Conservation (phyloP, 2,329 filamentous ascomycete genomes). For the Leptosphaerulina australis region DNA sequence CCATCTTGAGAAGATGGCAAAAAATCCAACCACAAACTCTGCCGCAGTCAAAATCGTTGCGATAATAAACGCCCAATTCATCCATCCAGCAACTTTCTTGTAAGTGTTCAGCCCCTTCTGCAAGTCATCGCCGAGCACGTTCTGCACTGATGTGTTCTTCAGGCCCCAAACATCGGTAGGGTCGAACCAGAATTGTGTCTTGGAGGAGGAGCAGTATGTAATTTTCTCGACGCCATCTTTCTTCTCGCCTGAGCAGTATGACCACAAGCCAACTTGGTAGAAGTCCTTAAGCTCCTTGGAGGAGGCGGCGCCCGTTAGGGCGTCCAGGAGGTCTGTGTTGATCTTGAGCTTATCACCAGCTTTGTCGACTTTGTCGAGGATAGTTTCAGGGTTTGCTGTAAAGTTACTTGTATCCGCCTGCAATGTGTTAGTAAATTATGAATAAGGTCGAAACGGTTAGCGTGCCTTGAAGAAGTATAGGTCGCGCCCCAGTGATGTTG, state of each 20-base stretch:
- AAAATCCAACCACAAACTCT: slow-evolving; percentile 78
- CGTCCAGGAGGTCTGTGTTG: slow-evolving; percentile 48
- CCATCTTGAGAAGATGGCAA: slow-evolving; percentile 81
- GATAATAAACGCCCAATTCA: slow-evolving; percentile 79
- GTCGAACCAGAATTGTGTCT: slow-evolving; percentile 78
- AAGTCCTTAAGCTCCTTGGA: slow-evolving; percentile 66
- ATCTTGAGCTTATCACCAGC: slow-evolving; percentile 36
- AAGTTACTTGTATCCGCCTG: slow-evolving; percentile 58
- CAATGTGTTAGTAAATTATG: slow-evolving; percentile 21
- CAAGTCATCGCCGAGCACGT: slow-evolving; percentile 68
- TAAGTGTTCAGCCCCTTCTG: slow-evolving; percentile 73
- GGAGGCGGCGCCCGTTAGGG: slow-evolving; percentile 48
- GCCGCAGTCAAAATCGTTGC: slow-evolving; percentile 71
- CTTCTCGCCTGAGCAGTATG: slow-evolving; percentile 75
- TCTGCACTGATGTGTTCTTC: slow-evolving; percentile 58
- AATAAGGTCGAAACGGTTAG: slow-evolving; percentile 56
- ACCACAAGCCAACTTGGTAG: slow-evolving; percentile 85
- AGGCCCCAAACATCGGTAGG: slow-evolving; percentile 70
- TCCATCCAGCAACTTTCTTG: slow-evolving; percentile 76
- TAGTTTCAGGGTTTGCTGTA: slow-evolving; percentile 54
- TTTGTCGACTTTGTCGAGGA: slow-evolving; percentile 35
- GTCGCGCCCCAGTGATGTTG: slow-evolving; percentile 53
- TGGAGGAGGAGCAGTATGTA: slow-evolving; percentile 69
- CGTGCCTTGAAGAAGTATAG: slow-evolving; percentile 63
- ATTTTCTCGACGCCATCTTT: slow-evolving; percentile 57